These are phyloP conservation scores for Cochlearia excelsa DNA, from an alignment of 345 rosid genomes.

Conservation along the genomic window DNA sequence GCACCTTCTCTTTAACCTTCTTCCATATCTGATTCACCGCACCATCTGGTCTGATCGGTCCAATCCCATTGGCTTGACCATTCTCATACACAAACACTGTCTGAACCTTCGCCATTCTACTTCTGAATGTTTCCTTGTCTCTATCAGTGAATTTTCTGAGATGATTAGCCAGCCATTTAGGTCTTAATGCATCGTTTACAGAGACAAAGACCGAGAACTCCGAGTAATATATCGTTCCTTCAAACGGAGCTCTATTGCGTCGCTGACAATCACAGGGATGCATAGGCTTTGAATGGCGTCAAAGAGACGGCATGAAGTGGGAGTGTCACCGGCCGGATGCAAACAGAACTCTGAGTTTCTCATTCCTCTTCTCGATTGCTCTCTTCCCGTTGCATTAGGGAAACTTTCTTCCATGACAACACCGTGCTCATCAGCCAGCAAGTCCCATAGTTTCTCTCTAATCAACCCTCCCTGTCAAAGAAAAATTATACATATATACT, in stretches of 20 bases:
- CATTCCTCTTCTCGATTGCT: slow-evolving; percentile 86
- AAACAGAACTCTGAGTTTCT: slow-evolving; percentile 87
- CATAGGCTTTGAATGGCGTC: slow-evolving; percentile 96
- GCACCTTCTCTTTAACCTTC: slow-evolving; percentile 72
- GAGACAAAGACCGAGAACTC: slow-evolving; percentile 77
- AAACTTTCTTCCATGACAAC: slow-evolving; percentile 93
- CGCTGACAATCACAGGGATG: slow-evolving; percentile 86
- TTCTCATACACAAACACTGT: slow-evolving; percentile 62
- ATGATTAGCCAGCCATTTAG: slow-evolving; percentile 59
- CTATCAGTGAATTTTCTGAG: slow-evolving; percentile 53
- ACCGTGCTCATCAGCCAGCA: slow-evolving; percentile 54
- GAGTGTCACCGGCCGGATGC: slow-evolving; percentile 98
- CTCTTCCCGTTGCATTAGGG: slow-evolving; percentile 89
- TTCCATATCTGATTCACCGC: slow-evolving; percentile 91
- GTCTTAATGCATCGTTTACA: slow-evolving; percentile 67
- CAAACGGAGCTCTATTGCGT: slow-evolving; percentile 81
- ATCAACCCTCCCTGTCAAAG: slow-evolving; percentile 66
- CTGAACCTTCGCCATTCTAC: slow-evolving; percentile 58
- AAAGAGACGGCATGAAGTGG: slow-evolving; percentile 92
- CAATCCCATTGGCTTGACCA: slow-evolving; percentile 59
- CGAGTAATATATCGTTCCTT: slow-evolving; percentile 72
- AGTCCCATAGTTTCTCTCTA: slow-evolving; percentile 84
- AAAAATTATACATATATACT: background rate
- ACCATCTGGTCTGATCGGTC: slow-evolving; percentile 64
- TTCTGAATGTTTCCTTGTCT: slow-evolving; percentile 53